Base-by-base conservation (phyloP, 768 basidiomycete species). In the Calocybe indica region DNA sequence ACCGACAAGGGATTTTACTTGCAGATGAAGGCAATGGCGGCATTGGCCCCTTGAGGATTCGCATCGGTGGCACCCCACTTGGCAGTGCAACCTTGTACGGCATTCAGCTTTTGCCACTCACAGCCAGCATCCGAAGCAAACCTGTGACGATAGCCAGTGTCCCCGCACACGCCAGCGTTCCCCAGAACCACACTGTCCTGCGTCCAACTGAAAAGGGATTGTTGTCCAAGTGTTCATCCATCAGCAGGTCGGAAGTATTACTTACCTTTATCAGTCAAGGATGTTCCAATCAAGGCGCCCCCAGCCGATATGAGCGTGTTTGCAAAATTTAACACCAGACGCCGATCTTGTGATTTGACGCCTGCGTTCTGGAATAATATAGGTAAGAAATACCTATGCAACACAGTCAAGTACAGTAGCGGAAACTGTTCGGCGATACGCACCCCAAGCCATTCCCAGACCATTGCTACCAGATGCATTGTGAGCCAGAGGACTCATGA, bases 361-460 rank as follows among this genome's bases (percentile, higher is more conserved):
- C 71, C 70, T 7, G 69, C 68, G 43, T 64, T 65, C 14, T 58
- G 57, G 49, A 73, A 71, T 7, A 75, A 52, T 31, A 73, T 69
- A 10, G 71, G 68, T 3, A 74, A 54, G 59, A 75, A 75, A 55
- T 70, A 73, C 46, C 71, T 73, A 28, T 29, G 7, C 7, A 6
- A 29, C 12, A 37, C 4, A 37, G 14, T 43, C 42, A 36, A 29
- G 43, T 8, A 14, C n/a, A 34, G 3, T 6, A 22, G 39, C n/a
- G 7, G 9, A 43, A 10, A 40, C 37, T 39, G 10, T 5, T 15
- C 35, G 29, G 9, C 12, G 5, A 30, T 14, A 49, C 53, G 9
- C 61, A 77, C 58, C 76, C 75, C 28, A 80, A 65, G 44, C 75
- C 76, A 53, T 76, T 78, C 39, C 78, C 76, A 40, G 75, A 73